Evolutionary conservation across 2,329 filamentous ascomycete species (phyloP), one percentile per base, ranked within the genome.

Genomic region (Capronia epimyces): DNA sequence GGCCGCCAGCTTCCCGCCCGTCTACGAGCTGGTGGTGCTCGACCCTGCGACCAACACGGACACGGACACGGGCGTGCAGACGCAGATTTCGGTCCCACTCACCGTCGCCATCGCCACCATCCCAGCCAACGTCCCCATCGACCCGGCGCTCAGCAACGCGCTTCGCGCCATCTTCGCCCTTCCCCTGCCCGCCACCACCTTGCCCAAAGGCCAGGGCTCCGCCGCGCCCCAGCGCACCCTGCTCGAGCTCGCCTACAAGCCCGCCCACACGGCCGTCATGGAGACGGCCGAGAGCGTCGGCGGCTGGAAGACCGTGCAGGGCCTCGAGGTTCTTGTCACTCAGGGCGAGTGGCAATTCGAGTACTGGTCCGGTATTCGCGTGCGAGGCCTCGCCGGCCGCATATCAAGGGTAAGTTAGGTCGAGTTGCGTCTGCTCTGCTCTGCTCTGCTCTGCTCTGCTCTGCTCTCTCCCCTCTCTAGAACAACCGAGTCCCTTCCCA

Each of bases 161-260:
- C 71, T 96, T 13, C 72, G 72, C 57, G 62, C 67, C 2, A 66
- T 83, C 50, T 80, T 83, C 56, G 64, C 68, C 5, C 6, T 20
- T 5, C 34, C 34, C 18, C 15, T 37, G 3, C 16, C 34, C 18
- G 15, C 18, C 34, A 8, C 3, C 6, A 12, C 15, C 16, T 18
- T 20, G 7, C 15, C 15, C 18, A 41, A 45, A 22, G 52, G 52
- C 24, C 52, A 54, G 20, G 34, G 34, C 34, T 20, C 18, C 12
- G 21, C 37, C 8, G 32, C 24, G 13, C 49, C 50, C 8, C 24
- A 43, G 22, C 43, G 53, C 20, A 50, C 45, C 15, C 70, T 97
- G 54, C 71, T 97, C 2, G 93, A 98, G 69, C 95, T 98, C 90
- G 91, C 93, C 1, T 98, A 98, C 69, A 94, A 91, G 69, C 93